Base-by-base conservation (phyloP, 805 yeast species). In the Diddensiella santjacobensis region DNA sequence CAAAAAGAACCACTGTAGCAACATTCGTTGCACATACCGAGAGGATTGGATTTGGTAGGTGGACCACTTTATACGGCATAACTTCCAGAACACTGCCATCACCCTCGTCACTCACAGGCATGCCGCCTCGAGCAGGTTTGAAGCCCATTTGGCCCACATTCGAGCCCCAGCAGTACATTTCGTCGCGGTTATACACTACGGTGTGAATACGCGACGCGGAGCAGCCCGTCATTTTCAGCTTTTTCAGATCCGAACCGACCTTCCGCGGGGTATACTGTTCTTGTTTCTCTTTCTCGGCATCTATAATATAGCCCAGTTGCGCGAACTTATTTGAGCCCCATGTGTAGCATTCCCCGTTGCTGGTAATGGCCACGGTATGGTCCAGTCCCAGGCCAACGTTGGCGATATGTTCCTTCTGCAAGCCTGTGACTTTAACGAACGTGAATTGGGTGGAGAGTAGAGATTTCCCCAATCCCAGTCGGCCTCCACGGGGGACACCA, bases 71-170 rank as follows among this genome's bases (percentile, higher is more conserved):
- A 62, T 57, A 53, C 47, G 59, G 68, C 11, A 41, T 20, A 17
- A 40, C 53, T 54, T 5, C 70, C 60, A 53, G 65, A 59, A 53
- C 55, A 22, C 45, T 46, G 17, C 51, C 52, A 26, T 26, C 31
- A 8, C 11, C 31, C 8, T 15, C 61, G 52, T 55, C 55, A 6
- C 20, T 15, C 4, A n/a, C 23, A 3, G 36, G 8, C 4, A 18
- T 15, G 19, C 22, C 15, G 6, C 38, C 38, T 13, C 13, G 8
- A 10, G 38, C 20, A 8, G 38, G 38, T 6, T 69, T 57, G 43
- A 77, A 69, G 2, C 91, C 91, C 81, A 87, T 79, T 62, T 87
- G 96, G 0, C 96, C 96, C 30, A 79, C 67, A 59, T 87, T 85
- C 31, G 83, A 66, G 2, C 96, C 96, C 95, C 96, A 87, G 33